phyloP scores from a whole-genome alignment of 495 filamentous ascomycete species.

The Trichoderma reesei region DNA sequence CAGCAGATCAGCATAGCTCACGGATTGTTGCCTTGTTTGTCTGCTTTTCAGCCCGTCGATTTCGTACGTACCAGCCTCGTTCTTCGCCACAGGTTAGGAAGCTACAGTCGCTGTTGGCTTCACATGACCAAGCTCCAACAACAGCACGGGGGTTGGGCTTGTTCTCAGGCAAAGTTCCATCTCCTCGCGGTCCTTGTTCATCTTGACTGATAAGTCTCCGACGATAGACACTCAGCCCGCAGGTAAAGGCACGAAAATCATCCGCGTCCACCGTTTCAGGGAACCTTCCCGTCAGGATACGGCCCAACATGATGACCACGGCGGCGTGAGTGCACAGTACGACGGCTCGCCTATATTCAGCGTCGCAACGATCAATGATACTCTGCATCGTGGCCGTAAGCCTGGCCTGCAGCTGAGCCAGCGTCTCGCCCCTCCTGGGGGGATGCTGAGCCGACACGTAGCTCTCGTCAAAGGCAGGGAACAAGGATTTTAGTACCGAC shows the following conservation, averaged over 20 bases:
- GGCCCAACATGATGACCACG: constrained; percentile 71
- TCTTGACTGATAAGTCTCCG: constrained; percentile 14
- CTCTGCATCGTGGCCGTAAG: constrained; percentile 56
- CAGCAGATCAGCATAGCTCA: constrained; percentile 16
- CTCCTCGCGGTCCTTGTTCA: not conserved
- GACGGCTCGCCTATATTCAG: constrained; percentile 50
- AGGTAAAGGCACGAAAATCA: constrained; percentile 84
- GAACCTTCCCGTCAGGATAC: constrained; percentile 66
- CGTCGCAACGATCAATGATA: constrained; percentile 65
- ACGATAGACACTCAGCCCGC: constrained; percentile 55
- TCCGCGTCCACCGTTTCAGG: constrained; percentile 55
- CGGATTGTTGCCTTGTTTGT: too few species aligned
- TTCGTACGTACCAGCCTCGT: constrained; percentile 66
- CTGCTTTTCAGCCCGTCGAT: too few species aligned
- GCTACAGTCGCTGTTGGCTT: constrained; percentile 70
- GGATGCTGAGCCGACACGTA: constrained; percentile 56
- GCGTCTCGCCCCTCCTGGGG: constrained; percentile 60
- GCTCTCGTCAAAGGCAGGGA: constrained; percentile 45
- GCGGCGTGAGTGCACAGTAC: constrained; percentile 89
- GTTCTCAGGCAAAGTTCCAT: constrained; percentile 32
- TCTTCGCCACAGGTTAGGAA: constrained; percentile 74
- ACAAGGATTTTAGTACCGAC: constrained; percentile 49
- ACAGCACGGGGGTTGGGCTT: constrained; percentile 51
- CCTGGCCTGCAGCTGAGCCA: constrained; percentile 70
- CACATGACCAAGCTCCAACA: constrained; percentile 70